Evolutionary conservation across 805 yeast species (phyloP), one percentile per base, ranked within the genome.

Genomic region (Candida sakaeoensis): DNA sequence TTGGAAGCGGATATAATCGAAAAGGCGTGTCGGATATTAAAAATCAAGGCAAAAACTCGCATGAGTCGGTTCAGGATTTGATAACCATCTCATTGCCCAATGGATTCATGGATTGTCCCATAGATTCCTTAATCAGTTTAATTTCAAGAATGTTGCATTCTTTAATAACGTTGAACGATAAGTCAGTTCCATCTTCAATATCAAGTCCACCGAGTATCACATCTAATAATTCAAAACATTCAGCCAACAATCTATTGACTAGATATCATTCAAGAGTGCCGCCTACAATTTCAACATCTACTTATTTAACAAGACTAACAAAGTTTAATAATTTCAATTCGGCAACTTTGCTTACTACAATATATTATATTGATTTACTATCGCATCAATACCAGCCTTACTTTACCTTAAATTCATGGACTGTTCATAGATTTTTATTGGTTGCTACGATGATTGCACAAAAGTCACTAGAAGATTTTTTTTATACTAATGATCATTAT

Each of bases 241-340:
- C 17, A 16, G 53, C 48, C 38, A 48, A 51, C 23, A 43, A 37
- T 29, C 39, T 67, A 32, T 70, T 93, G 38, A 91, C 99, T 1
- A 68, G 98, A 48, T 91, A 91, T 59, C 99, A 91, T 59, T 89
- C 97, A 3, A 73, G 97, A 46, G 81, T 91, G 0, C 95, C 97
- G 3, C 98, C 99, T 0, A 76, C 75, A 13, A 91, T 91, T 32
- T 82, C 95, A 5, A 78, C 89, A 12, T 76, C 75, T 48, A 85
- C 85, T 40, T 91, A 91, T 53, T 61, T 90, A 32, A 62, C 80
- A 33, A 73, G 98, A 50, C 67, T 91, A 35, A 75, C 91, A 6
- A 83, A 85, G 51, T 91, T 85, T 60, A 89, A 95, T 43, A 80
- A 87, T 33, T 68, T 93, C 42, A 95, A 89, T 48, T 85, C 85